Conservation (phyloP, 139 green algal species). For the Astrephomene gubernaculifera region DNA sequence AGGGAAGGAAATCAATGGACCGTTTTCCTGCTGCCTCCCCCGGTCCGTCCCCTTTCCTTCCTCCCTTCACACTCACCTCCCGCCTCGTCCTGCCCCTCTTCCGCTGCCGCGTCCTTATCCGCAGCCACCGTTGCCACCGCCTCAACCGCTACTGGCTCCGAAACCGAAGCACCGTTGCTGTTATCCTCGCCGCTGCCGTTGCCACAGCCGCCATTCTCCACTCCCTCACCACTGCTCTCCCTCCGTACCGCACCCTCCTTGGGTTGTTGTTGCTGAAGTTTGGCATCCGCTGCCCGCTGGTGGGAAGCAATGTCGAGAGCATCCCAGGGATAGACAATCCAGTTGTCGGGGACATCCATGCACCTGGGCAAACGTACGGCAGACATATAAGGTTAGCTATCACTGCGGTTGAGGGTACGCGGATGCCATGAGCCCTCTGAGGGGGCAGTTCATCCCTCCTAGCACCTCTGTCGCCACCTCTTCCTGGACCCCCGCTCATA, state of each 20-base stretch:
- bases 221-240: not conserved
- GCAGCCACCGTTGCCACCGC: not conserved
- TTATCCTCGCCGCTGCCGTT: not conserved
- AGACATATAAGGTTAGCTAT: too few species aligned
- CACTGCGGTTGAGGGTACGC: not conserved
- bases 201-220: not conserved
- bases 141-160: not conserved
- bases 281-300: constrained; percentile 33
- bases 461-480: not conserved
- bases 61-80: not conserved
- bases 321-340: constrained; percentile 40
- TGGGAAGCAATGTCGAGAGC: constrained; percentile 28
- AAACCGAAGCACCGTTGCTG: not conserved
- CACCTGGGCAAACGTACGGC: too few species aligned
- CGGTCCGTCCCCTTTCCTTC: not conserved
- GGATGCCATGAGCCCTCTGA: not conserved
- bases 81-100: not conserved
- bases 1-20: not conserved
- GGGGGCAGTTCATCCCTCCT: too few species aligned
- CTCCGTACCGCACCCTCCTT: too few species aligned
- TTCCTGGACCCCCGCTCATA: not conserved
- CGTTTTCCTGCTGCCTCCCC: not conserved
- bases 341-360: constrained; percentile 42
- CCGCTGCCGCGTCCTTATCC: not conserved
- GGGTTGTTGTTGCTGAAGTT: too few species aligned